Base-by-base conservation (phyloP, 371 early-diverging fungal species). In the Capillidium rhysosporum region DNA sequence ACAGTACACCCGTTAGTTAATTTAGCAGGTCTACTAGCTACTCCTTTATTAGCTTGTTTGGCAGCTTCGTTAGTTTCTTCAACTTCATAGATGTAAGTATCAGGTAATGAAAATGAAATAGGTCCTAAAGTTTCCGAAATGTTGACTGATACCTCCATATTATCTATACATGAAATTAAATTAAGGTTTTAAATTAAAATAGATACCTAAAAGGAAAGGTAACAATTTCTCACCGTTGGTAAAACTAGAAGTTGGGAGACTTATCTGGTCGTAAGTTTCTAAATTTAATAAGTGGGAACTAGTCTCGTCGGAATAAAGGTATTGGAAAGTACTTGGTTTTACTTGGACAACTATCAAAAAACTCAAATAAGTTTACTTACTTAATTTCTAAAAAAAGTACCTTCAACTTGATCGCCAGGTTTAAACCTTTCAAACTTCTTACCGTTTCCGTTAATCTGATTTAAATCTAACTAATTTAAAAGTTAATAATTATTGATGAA, bases 71-170 rank as follows among this genome's bases (percentile, higher is more conserved):
- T 28, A 39, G 29, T 20, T 10, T n/a, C n/a, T 12, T 23, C 40
- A 25, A 52, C 52, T 43, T 52, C 52, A 52, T 52, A 52, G 12
- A 16, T 43, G 41, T 40, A 39, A 16, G n/a, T 40, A 14, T 16
- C 29, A 14, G 52, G 52, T 23, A 52, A 41, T 1, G 23, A 8
- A 23, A 40, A 39, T 4, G 40, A 52, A 3, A 52, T 26, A n/a
- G 52, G 52, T 9, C 18, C 23, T 40, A 10, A 16, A 2, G 16
- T 38, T 25, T 52, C 52, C 16, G 34, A 26, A 24, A 16, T 20
- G 28, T 39, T 18, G 40, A 52, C 52, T 16, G 5, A 10, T 21
- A 52, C 39, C 24, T 40, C 18, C 52, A 52, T 52, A 14, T 28
- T 38, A 40, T 38, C 52, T 51, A 21, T 18, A 31, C 0, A 38